Conservation (phyloP, 345 rosid genomes). For the Euphorbia peplus region DNA sequence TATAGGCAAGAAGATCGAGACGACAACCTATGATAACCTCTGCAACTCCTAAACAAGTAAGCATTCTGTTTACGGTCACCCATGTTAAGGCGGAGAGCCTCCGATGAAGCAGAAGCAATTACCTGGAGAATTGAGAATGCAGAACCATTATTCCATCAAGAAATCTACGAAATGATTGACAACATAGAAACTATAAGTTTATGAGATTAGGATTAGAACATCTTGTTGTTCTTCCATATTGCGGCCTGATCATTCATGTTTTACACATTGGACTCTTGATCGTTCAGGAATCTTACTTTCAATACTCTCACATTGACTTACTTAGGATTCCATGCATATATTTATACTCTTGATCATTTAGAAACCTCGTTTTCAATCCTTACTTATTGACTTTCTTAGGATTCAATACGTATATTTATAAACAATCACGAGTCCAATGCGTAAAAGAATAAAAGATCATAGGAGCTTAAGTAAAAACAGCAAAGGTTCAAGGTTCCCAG, state of each 20-base stretch:
- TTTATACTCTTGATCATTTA: too few relatives aligned
- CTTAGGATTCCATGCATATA: too few relatives aligned
- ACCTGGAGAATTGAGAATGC: neutral
- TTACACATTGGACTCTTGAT: too few relatives aligned
- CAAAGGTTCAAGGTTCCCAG: neutral
- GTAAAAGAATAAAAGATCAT: too few relatives aligned
- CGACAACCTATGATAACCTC: neutral
- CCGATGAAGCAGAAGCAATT: neutral
- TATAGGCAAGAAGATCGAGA: neutral
- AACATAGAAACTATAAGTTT: neutral
- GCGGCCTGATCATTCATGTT: neutral
- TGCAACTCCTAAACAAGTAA: neutral
- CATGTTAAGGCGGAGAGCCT: neutral
- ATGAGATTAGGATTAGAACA: too few relatives aligned
- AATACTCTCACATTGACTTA: too few relatives aligned
- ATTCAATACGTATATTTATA: too few relatives aligned
- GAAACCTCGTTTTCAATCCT: too few relatives aligned
- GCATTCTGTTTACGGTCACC: neutral
- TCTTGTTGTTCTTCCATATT: too few relatives aligned
- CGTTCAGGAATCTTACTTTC: too few relatives aligned
- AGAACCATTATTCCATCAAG: neutral
- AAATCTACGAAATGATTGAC: neutral
- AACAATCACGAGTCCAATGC: too few relatives aligned
- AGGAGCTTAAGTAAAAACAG: neutral
- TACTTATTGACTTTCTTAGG: too few relatives aligned